phyloP scores from a whole-genome alignment of 2,329 filamentous ascomycete genomes.

The Diaporthe velutina region DNA sequence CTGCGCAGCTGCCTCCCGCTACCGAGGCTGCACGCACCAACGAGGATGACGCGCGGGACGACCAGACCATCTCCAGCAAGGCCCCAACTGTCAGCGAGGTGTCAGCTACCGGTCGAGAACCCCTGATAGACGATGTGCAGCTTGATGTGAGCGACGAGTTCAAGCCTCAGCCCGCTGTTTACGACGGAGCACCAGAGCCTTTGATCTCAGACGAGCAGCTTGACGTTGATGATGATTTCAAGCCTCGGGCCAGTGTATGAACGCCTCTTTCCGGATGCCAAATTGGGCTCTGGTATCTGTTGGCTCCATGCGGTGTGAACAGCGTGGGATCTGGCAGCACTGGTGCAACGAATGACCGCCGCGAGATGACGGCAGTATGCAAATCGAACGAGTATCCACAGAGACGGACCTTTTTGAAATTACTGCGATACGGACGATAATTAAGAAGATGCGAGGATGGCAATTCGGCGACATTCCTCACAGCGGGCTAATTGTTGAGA shows the following conservation, averaged over 20 bases:
- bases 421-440: neutral
- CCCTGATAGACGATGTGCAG: slow-evolving; percentile 6
- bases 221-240: slow-evolving; percentile 35
- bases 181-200: slow-evolving; percentile 18
- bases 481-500: neutral
- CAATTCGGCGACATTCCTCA: neutral
- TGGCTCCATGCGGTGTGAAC: too few species aligned
- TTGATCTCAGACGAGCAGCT: slow-evolving; percentile 37
- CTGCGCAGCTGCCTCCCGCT: neutral
- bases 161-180: neutral
- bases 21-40: neutral
- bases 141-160: slow-evolving; percentile 12
- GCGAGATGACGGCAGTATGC: too few species aligned
- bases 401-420: neutral
- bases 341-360: too few species aligned
- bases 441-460: neutral
- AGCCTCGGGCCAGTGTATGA: slow-evolving; percentile 1
- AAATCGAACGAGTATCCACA: neutral
- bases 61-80: slow-evolving; percentile 22
- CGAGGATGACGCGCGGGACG: slow-evolving; percentile 1
- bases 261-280: accelerated
- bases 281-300: too few species aligned
- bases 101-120: neutral
- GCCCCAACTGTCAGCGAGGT: neutral
- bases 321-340: neutral